Conservation (phyloP, 345 rosid species). For the Arabis hirsuta region DNA sequence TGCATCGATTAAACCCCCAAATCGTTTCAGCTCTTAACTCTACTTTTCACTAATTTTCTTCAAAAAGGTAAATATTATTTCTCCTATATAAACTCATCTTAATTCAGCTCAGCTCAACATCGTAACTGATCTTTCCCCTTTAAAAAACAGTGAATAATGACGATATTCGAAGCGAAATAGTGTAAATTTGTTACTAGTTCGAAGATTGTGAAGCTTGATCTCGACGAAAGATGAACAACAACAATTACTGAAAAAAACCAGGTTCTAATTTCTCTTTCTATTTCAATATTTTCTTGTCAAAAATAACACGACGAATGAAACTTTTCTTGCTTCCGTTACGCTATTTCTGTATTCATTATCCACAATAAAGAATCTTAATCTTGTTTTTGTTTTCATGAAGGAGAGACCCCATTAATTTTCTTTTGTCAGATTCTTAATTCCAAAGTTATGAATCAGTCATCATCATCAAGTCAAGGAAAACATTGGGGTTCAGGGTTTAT, state of each 20-base stretch:
- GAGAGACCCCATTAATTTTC: not conserved
- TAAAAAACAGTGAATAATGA: not conserved
- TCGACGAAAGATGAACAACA: not conserved
- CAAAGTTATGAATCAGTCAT: not conserved
- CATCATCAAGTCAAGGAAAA: not conserved
- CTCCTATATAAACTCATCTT: not conserved
- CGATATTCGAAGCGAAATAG: not conserved
- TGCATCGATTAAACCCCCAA: too few relatives aligned
- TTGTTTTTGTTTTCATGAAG: not conserved
- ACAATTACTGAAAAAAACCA: conserved; percentile 2
- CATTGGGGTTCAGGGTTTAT: not conserved
- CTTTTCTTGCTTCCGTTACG: too few relatives aligned
- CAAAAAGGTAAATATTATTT: not conserved
- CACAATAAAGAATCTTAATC: not conserved
- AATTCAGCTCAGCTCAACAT: not conserved
- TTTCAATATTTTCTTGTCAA: too few relatives aligned
- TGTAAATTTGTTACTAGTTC: too few relatives aligned
- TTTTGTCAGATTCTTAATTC: not conserved
- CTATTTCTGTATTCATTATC: not conserved
- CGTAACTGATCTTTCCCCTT: not conserved
- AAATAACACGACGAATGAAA: too few relatives aligned
- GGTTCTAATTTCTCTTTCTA: not conserved
- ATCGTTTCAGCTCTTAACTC: not conserved
- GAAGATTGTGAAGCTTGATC: too few relatives aligned
- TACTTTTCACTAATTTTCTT: not conserved